Evolutionary conservation across 2,329 filamentous ascomycete genomes (phyloP).

Genomic region (Thyridium curvatum): DNA sequence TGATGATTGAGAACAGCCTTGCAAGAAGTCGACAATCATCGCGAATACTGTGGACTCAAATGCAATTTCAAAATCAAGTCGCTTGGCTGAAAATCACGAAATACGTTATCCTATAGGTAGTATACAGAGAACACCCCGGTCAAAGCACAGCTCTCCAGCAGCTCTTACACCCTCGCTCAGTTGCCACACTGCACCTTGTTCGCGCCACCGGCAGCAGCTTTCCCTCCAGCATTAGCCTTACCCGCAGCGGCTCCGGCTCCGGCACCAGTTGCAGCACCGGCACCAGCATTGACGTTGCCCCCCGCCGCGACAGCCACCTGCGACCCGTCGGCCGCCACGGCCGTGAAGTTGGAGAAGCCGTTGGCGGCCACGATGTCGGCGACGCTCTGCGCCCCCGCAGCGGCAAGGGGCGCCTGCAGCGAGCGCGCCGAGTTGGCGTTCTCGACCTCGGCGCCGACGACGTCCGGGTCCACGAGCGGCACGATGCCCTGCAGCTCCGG

Average conservation of each 20-base stretch:
- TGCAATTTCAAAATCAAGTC: too few relatives aligned
- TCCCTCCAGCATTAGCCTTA: not conserved
- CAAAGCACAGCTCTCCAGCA: too few relatives aligned
- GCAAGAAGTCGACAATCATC: too few relatives aligned
- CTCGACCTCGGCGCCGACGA: slow-evolving; percentile 44
- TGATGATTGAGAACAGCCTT: too few relatives aligned
- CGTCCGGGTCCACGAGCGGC: slow-evolving; percentile 56
- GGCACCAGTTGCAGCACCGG: not conserved
- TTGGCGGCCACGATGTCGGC: slow-evolving; percentile 55
- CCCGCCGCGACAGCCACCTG: slow-evolving; percentile 7
- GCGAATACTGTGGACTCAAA: too few relatives aligned
- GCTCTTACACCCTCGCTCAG: too few relatives aligned
- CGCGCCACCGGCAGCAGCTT: not conserved
- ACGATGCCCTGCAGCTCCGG: slow-evolving; percentile 54
- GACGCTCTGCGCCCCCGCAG: slow-evolving; percentile 52
- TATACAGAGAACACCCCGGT: too few relatives aligned
- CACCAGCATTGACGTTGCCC: not conserved
- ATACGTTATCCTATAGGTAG: too few relatives aligned
- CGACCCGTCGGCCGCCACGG: slow-evolving; percentile 21
- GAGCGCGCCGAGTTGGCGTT: slow-evolving; percentile 52
- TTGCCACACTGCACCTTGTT: too few relatives aligned
- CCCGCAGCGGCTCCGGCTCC: not conserved
- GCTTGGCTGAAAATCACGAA: too few relatives aligned
- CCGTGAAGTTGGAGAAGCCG: slow-evolving; percentile 54
- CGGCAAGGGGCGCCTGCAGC: slow-evolving; percentile 43